Evolutionary conservation across 345 rosid genomes (phyloP).

Genomic region (Brassica cretica): DNA sequence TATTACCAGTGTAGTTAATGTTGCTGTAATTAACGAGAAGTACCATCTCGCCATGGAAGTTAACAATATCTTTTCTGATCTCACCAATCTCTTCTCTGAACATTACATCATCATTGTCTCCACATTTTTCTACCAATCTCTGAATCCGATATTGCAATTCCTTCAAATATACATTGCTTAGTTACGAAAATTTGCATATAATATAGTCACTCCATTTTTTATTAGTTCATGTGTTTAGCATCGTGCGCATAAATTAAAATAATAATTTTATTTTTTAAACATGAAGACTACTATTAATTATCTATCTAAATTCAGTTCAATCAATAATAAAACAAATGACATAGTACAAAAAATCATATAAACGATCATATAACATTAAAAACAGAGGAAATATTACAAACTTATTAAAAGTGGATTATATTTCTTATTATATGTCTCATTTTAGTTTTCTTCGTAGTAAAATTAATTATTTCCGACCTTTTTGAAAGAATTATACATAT

Average conservation of each 20-base stretch:
- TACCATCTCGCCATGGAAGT: slow-evolving; percentile 97
- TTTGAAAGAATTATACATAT: background rate
- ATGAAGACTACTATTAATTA: too few relatives aligned
- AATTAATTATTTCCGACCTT: background rate
- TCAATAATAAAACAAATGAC: too few relatives aligned
- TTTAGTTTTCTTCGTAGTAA: background rate
- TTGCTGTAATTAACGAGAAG: slow-evolving; percentile 80
- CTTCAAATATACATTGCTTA: slow-evolving; percentile 34
- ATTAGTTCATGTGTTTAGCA: background rate
- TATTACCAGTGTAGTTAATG: slow-evolving; percentile 61
- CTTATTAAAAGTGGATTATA: background rate
- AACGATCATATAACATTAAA: too few relatives aligned
- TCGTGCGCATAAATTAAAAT: background rate
- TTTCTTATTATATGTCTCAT: background rate
- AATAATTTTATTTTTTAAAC: background rate
- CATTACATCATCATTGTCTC: slow-evolving; percentile 47
- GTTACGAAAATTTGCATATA: background rate
- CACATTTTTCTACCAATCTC: slow-evolving; percentile 47
- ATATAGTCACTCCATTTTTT: background rate
- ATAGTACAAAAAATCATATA: too few relatives aligned
- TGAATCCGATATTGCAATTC: slow-evolving; percentile 63
- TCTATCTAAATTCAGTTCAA: too few relatives aligned
- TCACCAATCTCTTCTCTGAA: slow-evolving; percentile 54
- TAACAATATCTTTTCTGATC: slow-evolving; percentile 64
- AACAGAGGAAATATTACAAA: background rate